Evolutionary conservation across 2,329 filamentous ascomycete genomes (phyloP).

Genomic region (Curvularia hawaiiensis): DNA sequence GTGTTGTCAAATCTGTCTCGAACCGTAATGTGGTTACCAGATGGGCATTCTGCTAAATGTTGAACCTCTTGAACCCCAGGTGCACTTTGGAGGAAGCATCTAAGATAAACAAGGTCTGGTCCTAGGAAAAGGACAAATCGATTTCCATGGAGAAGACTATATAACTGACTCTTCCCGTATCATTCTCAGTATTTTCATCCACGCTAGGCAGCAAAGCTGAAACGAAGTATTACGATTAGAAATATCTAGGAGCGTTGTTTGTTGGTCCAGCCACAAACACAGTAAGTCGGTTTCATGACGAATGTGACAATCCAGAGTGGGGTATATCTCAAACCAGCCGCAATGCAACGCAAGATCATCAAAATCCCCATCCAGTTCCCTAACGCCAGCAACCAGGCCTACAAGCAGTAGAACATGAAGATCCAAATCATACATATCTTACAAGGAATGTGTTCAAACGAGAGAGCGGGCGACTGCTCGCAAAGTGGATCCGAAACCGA

Average conservation of each 20-base stretch:
- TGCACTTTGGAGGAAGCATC: too few species aligned
- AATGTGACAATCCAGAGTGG: constrained; percentile 11
- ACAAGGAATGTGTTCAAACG: constrained; percentile 2
- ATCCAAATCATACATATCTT: constrained; percentile 7
- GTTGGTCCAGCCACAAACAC: constrained; percentile 6
- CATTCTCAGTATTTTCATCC: background rate
- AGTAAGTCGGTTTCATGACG: background rate
- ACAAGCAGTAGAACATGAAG: background rate
- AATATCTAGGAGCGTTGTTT: background rate
- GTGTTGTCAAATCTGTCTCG: too few species aligned
- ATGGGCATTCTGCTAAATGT: too few species aligned
- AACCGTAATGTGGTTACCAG: too few species aligned
- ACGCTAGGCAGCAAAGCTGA: background rate
- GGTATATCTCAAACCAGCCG: constrained; percentile 14
- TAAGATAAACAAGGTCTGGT: too few species aligned
- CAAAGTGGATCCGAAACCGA: background rate
- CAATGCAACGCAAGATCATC: constrained; percentile 8
- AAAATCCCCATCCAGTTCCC: background rate
- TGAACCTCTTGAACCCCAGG: too few species aligned
- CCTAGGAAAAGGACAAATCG: background rate
- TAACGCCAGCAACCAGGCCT: background rate
- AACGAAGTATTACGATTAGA: constrained; percentile 11
- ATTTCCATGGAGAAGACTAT: background rate
- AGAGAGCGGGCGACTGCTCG: constrained; percentile 2
- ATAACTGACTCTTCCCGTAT: background rate